Percentiles rank a stretch among this genome's conserved stretches.
Evolutionary conservation across 2,329 filamentous ascomycete species (phyloP).

Genomic region (Hypomyces rosellus): DNA sequence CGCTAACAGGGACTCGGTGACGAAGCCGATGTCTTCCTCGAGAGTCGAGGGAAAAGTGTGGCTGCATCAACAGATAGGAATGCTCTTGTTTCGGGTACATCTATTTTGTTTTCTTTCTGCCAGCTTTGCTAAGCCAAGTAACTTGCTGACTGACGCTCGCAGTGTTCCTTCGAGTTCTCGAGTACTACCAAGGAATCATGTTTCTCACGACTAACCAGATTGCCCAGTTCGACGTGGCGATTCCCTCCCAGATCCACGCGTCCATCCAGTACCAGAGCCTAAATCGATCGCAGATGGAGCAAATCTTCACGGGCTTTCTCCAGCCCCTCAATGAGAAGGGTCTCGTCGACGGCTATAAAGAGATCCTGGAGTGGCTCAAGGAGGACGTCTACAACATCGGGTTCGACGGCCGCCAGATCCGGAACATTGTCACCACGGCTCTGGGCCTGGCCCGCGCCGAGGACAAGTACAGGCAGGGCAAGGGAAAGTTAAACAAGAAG

Average conservation of each 20-base stretch:
- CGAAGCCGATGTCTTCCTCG: too few species aligned
- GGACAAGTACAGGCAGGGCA: too few species aligned
- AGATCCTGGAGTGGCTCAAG: constrained; percentile 25
- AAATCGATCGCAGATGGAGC: neutral
- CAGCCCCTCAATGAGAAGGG: neutral
- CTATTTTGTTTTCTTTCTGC: too few species aligned
- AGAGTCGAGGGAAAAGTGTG: too few species aligned
- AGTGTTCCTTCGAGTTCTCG: neutral
- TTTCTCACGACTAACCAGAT: neutral
- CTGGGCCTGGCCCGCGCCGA: neutral
- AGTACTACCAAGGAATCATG: neutral
- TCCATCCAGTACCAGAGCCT: neutral
- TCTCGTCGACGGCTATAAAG: constrained; percentile 10
- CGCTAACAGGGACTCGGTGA: too few species aligned
- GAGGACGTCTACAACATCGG: constrained; percentile 14
- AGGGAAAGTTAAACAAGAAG: too few species aligned
- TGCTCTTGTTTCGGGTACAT: too few species aligned
- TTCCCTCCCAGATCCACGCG: neutral
- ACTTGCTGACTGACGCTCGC: too few species aligned
- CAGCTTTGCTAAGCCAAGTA: too few species aligned
- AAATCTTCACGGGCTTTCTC: neutral
- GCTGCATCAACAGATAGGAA: too few species aligned
- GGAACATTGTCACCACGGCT: constrained; percentile 28
- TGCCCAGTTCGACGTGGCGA: neutral
- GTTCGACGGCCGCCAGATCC: constrained; percentile 38